phyloP scores from a whole-genome alignment of 2,329 filamentous ascomycete genomes.

The Colletotrichum sansevieriae region DNA sequence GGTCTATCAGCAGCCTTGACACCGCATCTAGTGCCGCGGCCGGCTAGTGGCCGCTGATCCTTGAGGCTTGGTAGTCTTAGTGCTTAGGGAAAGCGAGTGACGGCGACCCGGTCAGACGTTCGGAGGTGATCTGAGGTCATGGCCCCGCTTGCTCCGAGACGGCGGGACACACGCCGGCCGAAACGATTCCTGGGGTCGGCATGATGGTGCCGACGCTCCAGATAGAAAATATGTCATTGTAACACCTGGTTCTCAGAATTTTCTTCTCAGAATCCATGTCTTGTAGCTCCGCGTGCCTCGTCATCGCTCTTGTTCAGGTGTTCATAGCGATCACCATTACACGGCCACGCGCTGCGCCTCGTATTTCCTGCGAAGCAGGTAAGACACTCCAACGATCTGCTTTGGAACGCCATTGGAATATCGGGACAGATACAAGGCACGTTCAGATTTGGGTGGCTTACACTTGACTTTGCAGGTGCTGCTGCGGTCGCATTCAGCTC shows the following conservation, averaged over 20 bases:
- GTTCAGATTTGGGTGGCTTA: constrained; percentile 23
- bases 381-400: background rate
- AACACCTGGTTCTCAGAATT: background rate
- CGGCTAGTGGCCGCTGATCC: background rate
- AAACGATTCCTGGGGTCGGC: background rate
- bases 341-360: constrained; percentile 13
- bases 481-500: too few relatives aligned
- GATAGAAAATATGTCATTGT: background rate
- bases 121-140: constrained; percentile 5
- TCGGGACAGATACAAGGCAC: constrained; percentile 42
- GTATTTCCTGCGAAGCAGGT: constrained; percentile 32
- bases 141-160: constrained; percentile 20
- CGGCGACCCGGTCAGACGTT: constrained; percentile 12
- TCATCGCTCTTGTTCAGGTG: background rate
- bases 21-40: background rate
- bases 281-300: background rate
- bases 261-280: background rate
- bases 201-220: constrained; percentile 5
- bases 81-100: constrained; percentile 15
- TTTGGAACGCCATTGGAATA: constrained; percentile 50
- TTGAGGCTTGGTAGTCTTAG: constrained; percentile 23
- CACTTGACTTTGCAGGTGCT: constrained; percentile 51
- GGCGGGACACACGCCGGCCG: constrained; percentile 18
- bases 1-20: background rate
- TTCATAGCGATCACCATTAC: too few relatives aligned